phyloP scores from a whole-genome alignment of 2,329 filamentous ascomycete species.

The Thelonectria olida region DNA sequence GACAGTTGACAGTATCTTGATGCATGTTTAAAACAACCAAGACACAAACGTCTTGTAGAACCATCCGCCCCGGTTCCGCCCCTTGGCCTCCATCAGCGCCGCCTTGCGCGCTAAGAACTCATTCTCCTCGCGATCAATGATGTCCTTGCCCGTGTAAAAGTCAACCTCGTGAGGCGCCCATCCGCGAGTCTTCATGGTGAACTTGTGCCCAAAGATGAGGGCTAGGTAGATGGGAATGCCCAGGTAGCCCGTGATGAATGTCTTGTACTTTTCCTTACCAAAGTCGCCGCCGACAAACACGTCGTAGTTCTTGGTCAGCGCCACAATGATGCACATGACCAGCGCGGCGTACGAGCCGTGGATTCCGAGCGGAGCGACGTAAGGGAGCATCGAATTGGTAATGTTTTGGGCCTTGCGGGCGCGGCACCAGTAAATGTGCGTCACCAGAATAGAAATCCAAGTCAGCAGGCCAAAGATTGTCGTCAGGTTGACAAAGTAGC shows the following conservation, averaged over 20 bases:
- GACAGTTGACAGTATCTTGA: background rate
- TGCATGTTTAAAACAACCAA: constrained; percentile 47
- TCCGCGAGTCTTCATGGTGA: constrained; percentile 61
- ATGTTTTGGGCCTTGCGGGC: constrained; percentile 70
- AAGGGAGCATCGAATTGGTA: constrained; percentile 64
- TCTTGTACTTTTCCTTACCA: constrained; percentile 74
- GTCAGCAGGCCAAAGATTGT: constrained; percentile 74
- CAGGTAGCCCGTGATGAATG: constrained; percentile 80
- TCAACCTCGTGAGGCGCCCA: constrained; percentile 69
- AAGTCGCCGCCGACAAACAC: constrained; percentile 68
- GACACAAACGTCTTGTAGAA: constrained; percentile 50
- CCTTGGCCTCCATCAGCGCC: constrained; percentile 37
- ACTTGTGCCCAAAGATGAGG: constrained; percentile 75
- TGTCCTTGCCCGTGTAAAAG: constrained; percentile 77
- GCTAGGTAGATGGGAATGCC: constrained; percentile 79
- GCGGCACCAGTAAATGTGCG: constrained; percentile 73
- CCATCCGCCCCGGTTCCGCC: constrained; percentile 40
- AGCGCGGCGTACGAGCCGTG: constrained; percentile 75
- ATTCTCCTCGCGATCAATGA: constrained; percentile 77
- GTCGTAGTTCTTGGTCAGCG: constrained; percentile 84
- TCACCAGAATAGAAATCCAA: constrained; percentile 74
- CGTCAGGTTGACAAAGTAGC: constrained; percentile 73
- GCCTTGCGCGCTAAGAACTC: constrained; percentile 65
- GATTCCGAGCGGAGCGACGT: constrained; percentile 76
- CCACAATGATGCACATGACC: constrained; percentile 75